Conservation (phyloP, 164 flowering plant genomes). For the Pachysandra terminalis region DNA sequence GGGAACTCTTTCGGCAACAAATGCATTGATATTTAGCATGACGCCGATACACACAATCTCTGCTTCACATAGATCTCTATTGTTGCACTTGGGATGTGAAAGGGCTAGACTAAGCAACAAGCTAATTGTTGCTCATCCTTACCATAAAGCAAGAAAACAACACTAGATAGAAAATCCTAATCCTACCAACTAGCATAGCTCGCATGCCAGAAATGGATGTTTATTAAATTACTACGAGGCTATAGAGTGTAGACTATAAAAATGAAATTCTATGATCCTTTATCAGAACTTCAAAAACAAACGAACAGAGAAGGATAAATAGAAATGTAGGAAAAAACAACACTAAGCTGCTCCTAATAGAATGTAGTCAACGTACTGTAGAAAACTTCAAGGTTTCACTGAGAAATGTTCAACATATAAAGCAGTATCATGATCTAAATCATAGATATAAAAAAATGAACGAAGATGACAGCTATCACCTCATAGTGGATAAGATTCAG, state of each 20-base stretch:
- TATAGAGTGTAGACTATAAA: too few species aligned
- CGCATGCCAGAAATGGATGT: neutral
- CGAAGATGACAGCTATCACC: slow-evolving; percentile 33
- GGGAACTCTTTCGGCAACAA: too few species aligned
- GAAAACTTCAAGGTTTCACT: neutral
- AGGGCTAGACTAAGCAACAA: neutral
- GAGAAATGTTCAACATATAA: neutral
- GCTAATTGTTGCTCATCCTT: neutral
- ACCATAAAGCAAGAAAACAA: neutral
- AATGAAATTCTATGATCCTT: too few species aligned
- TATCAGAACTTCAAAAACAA: neutral
- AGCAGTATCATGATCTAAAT: neutral
- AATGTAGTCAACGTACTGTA: neutral
- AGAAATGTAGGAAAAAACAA: neutral
- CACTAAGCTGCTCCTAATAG: neutral
- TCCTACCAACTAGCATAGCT: neutral
- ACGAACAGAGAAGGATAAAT: neutral
- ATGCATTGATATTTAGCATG: too few species aligned
- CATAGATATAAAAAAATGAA: neutral
- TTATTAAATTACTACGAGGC: too few species aligned
- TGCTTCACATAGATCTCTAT: too few species aligned
- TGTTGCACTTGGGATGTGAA: too few species aligned
- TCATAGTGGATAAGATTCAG: slow-evolving; percentile 96
- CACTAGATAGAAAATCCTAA: neutral
- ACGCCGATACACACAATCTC: too few species aligned